A percentile compares a stretch with the other conserved stretches of the same genome.
Conservation (phyloP, 305 asterid genomes). For the Solanum hybrid region DNA sequence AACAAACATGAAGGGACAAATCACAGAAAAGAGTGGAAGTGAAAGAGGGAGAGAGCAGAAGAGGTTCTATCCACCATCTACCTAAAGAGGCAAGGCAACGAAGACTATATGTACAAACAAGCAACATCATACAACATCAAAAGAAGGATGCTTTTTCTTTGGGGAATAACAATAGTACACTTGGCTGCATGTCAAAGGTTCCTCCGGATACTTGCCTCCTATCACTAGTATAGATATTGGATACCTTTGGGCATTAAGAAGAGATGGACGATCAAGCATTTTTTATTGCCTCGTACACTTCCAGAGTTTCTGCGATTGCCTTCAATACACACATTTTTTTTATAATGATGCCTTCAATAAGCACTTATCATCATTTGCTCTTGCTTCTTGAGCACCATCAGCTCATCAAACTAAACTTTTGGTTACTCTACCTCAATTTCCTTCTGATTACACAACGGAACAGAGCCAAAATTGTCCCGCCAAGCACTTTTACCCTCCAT, state of each 20-base stretch:
- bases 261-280: neutral
- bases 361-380: neutral
- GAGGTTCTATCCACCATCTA: neutral
- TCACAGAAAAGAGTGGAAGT: neutral
- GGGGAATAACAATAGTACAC: neutral
- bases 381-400: neutral
- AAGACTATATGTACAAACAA: neutral
- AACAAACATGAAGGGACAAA: neutral
- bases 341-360: neutral
- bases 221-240: neutral
- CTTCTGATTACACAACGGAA: neutral
- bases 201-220: neutral
- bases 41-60: neutral
- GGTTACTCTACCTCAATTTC: neutral
- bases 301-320: neutral
- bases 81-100: neutral
- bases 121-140: neutral
- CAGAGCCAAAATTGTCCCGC: neutral
- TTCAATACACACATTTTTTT: neutral
- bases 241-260: neutral
- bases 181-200: neutral
- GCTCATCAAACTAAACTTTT: neutral
- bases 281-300: neutral
- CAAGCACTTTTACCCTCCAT: neutral
- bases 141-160: neutral